phyloP scores from a whole-genome alignment of 441 rosid species.

The Eruca vesicaria region DNA sequence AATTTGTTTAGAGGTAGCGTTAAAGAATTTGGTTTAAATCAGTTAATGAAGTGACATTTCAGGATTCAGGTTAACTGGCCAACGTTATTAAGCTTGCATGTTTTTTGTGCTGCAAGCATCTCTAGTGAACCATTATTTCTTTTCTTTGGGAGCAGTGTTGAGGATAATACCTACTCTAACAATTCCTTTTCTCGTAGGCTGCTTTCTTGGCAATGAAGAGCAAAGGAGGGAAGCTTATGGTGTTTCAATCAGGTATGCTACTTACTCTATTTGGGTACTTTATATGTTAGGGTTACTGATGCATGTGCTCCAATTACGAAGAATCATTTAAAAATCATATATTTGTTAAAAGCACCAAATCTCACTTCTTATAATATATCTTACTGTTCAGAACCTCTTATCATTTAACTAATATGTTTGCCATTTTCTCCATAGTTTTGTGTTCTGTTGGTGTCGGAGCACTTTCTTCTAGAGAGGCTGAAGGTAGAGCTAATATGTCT shows the following conservation, averaged over 20 bases:
- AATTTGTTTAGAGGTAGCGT: neutral
- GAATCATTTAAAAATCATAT: neutral
- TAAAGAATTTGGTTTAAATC: neutral
- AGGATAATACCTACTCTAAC: conserved; percentile 17
- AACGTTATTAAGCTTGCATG: neutral
- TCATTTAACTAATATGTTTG: neutral
- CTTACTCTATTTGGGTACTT: neutral
- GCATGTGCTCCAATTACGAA: conserved; percentile 9
- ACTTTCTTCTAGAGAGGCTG: conserved; percentile 92
- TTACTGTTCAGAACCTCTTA: neutral
- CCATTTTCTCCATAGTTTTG: conserved; percentile 48
- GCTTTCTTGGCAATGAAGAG: conserved; percentile 92
- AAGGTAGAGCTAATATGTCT: conserved; percentile 81
- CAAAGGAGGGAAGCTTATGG: conserved; percentile 90
- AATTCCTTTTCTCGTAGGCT: conserved; percentile 51
- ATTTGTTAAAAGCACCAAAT: neutral
- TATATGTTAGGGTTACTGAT: conserved; percentile 7
- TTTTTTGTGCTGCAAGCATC: conserved; percentile 10
- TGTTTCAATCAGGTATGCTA: conserved; percentile 84
- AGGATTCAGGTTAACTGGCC: conserved; percentile 3
- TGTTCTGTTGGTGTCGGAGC: conserved; percentile 91
- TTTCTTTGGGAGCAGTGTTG: neutral
- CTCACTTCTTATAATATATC: neutral
- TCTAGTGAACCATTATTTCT: neutral
- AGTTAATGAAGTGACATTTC: conserved; percentile 7